Evolutionary conservation across 257 asterid genomes (phyloP).

Genomic region (Przewalskia tangutica): DNA sequence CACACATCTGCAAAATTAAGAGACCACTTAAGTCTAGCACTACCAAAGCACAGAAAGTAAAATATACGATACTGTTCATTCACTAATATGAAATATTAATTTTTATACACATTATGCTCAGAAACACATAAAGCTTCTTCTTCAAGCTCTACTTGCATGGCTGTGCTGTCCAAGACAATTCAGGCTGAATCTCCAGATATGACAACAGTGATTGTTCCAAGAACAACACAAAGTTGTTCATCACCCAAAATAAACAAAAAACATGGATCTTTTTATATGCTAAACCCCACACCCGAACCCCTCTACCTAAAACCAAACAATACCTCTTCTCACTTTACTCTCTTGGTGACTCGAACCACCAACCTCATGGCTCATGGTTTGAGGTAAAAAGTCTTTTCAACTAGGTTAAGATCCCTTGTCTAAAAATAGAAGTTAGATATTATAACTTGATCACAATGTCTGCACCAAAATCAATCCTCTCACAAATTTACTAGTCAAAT

Average conservation of each 20-base stretch:
- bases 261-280: background rate
- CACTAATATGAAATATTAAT: background rate
- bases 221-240: background rate
- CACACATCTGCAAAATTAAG: slow-evolving; percentile 55
- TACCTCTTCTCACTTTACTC: background rate
- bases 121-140: background rate
- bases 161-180: background rate
- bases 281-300: background rate
- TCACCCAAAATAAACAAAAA: background rate
- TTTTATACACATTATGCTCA: background rate
- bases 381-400: background rate
- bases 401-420: background rate
- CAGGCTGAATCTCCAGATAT: background rate
- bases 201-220: background rate
- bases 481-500: background rate
- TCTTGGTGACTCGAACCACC: background rate
- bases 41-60: background rate
- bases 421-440: background rate
- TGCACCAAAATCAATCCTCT: background rate
- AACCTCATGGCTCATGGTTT: background rate
- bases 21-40: slow-evolving; percentile 10
- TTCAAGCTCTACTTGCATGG: background rate
- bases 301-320: background rate
- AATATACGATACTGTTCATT: background rate
- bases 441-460: background rate